Conservation (phyloP, 2,329 filamentous ascomycete genomes). For the Phymatotrichopsis omnivora region DNA sequence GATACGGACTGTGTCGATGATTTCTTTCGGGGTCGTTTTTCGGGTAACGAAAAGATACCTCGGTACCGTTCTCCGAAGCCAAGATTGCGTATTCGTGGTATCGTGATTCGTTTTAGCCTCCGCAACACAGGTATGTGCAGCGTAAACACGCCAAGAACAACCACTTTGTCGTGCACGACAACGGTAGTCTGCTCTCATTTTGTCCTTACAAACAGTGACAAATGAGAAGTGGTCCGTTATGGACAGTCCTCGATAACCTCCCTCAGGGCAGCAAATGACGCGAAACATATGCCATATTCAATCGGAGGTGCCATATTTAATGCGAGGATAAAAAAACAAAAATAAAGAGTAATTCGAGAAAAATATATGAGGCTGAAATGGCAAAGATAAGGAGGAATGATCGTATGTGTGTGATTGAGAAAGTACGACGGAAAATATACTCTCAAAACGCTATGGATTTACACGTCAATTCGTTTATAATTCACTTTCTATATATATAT, state of each 20-base stretch:
- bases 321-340: too few species aligned
- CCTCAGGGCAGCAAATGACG: constrained; percentile 13
- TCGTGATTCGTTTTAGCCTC: background rate
- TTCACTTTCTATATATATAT: too few species aligned
- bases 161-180: background rate
- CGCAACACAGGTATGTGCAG: constrained; percentile 4
- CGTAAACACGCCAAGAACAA: constrained; percentile 4
- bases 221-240: constrained; percentile 20
- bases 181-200: background rate
- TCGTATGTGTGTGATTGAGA: too few species aligned
- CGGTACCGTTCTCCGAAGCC: background rate
- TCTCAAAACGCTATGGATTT: too few species aligned
- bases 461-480: too few species aligned
- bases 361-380: too few species aligned
- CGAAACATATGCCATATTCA: too few species aligned
- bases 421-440: too few species aligned
- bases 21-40: background rate
- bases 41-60: background rate
- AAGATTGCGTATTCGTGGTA: constrained; percentile 2
- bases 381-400: too few species aligned
- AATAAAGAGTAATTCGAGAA: too few species aligned
- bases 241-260: constrained; percentile 19
- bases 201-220: constrained; percentile 11
- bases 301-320: too few species aligned
- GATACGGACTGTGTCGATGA: background rate